These are phyloP conservation scores for Chlamydomonas sp. DNA, from an alignment of 139 green algal genomes.

Conservation along the genomic window DNA sequence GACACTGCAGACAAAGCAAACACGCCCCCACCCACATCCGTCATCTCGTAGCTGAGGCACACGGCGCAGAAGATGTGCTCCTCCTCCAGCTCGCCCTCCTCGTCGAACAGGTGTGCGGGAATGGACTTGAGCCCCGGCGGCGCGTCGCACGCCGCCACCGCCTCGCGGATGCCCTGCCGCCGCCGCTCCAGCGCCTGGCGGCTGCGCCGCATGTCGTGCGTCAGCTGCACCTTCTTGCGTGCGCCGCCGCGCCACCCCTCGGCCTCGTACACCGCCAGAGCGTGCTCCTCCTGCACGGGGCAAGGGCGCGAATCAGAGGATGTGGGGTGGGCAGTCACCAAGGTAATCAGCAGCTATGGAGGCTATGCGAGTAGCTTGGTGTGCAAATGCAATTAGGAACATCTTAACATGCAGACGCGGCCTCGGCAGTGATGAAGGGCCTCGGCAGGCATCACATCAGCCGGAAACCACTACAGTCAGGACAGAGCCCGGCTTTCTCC, in stretches of 20 bases:
- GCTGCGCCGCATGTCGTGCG: slow-evolving; percentile 36
- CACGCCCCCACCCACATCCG: slow-evolving; percentile 49
- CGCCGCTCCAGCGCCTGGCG: slow-evolving; percentile 42
- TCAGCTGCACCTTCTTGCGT: slow-evolving; percentile 41
- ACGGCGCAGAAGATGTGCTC: slow-evolving; percentile 86
- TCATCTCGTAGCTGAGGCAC: slow-evolving; percentile 66
- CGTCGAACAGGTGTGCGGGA: slow-evolving; percentile 64
- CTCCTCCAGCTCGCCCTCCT: slow-evolving; percentile 74
- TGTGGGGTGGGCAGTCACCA: not conserved
- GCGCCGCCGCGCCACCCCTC: slow-evolving; percentile 74
- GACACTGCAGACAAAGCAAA: not conserved
- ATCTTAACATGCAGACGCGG: no score
- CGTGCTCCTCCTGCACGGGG: slow-evolving; percentile 46
- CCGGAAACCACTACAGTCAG: not conserved
- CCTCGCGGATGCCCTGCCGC: slow-evolving; percentile 70
- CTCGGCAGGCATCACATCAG: not conserved
- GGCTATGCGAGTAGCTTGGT: not conserved
- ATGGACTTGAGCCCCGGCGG: slow-evolving; percentile 53
- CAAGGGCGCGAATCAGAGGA: not conserved
- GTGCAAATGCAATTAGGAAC: not conserved
- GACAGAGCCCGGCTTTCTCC: no score
- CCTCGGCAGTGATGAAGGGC: not conserved
- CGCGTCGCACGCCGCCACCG: slow-evolving; percentile 69
- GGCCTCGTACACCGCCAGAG: slow-evolving; percentile 60
- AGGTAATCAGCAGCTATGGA: not conserved